phyloP scores from a whole-genome alignment of 2,329 filamentous ascomycete species.

The Shiraia bambusicola region DNA sequence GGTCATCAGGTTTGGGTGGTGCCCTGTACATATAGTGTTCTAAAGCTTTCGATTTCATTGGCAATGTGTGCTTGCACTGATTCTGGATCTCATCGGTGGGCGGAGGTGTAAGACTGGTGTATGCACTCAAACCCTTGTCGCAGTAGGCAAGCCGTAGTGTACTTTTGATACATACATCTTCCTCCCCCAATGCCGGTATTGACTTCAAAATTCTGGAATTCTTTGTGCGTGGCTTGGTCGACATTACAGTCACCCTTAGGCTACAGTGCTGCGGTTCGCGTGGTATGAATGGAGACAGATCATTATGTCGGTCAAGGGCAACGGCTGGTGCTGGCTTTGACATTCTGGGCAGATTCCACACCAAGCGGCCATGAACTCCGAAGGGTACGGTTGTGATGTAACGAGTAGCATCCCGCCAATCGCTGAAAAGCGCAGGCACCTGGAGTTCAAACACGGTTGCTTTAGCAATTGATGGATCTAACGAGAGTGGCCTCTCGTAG shows the following conservation, averaged over 20 bases:
- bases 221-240: slow-evolving; percentile 40
- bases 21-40: slow-evolving; percentile 47
- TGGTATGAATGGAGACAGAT: slow-evolving; percentile 5
- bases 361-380: not conserved
- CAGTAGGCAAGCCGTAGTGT: slow-evolving; percentile 45
- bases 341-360: not conserved
- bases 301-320: slow-evolving; percentile 18
- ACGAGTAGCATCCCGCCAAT: slow-evolving; percentile 54
- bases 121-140: slow-evolving; percentile 20
- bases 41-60: slow-evolving; percentile 33
- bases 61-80: slow-evolving; percentile 48
- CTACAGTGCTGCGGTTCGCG: not conserved
- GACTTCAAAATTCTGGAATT: slow-evolving; percentile 30
- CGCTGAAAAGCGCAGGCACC: slow-evolving; percentile 44
- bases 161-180: slow-evolving; percentile 51
- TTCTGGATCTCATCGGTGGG: slow-evolving; percentile 18
- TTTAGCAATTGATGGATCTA: slow-evolving; percentile 34
- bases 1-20: slow-evolving; percentile 22
- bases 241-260: slow-evolving; percentile 38
- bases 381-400: slow-evolving; percentile 49
- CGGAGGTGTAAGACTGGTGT: slow-evolving; percentile 10
- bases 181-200: slow-evolving; percentile 29
- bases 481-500: slow-evolving; percentile 60
- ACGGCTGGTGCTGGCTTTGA: not conserved
- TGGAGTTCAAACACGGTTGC: slow-evolving; percentile 57